phyloP scores from a whole-genome alignment of 1,284 basidiomycete species.

The Cryptococcus maquisensis region DNA sequence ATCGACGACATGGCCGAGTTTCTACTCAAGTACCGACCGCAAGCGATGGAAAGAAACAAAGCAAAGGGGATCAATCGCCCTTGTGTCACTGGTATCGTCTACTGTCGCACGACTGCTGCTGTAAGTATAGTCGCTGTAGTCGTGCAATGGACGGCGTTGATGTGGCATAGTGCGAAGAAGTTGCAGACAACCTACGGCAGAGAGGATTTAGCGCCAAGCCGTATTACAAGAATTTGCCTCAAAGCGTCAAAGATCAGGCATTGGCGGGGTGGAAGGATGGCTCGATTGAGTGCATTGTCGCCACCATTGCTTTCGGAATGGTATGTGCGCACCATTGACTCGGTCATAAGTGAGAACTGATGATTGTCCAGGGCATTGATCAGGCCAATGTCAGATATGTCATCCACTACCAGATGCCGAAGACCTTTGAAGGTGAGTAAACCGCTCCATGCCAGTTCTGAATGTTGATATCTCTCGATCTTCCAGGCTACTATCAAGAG shows the following conservation, averaged over 20 bases:
- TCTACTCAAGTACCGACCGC: conserved; percentile 49
- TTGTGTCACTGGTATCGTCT: conserved; percentile 71
- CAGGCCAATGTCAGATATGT: conserved; percentile 70
- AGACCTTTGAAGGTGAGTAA: conserved; percentile 68
- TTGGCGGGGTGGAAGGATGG: conserved; percentile 57
- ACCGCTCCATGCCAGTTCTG: background rate
- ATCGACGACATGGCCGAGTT: conserved; percentile 61
- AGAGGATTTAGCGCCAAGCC: conserved; percentile 65
- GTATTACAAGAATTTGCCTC: conserved; percentile 65
- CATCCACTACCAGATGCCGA: conserved; percentile 62
- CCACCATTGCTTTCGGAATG: conserved; percentile 78
- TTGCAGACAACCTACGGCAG: conserved; percentile 59
- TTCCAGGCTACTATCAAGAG: conserved; percentile 83
- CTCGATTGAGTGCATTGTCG: conserved; percentile 52
- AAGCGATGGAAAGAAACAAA: conserved; percentile 22
- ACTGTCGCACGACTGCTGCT: conserved; percentile 56
- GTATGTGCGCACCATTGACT: conserved; percentile 18
- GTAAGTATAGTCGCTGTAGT: conserved; percentile 9
- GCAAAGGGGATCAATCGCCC: conserved; percentile 21
- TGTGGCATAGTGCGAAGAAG: conserved; percentile 57
- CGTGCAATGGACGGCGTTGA: background rate
- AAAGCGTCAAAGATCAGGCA: conserved; percentile 53
- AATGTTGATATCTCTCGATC: background rate
- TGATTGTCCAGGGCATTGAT: conserved; percentile 62
- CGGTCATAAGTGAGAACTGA: background rate